phyloP scores from a whole-genome alignment of 805 yeast species.

The Lachancea fermentati region DNA sequence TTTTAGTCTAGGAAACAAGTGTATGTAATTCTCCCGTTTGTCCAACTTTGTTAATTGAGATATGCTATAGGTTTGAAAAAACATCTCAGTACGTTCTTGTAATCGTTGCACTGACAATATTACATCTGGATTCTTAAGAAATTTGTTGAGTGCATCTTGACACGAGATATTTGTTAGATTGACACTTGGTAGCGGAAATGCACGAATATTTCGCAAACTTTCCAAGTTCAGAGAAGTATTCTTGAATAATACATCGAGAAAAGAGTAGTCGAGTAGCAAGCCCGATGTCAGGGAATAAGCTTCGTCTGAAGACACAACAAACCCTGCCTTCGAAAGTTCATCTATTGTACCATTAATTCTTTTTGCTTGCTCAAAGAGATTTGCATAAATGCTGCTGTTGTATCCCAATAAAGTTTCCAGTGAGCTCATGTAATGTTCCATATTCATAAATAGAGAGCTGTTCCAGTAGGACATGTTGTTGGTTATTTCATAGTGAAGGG shows the following conservation, averaged over 20 bases:
- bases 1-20: too few relatives aligned
- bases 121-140: too few relatives aligned
- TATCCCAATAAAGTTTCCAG: constrained; percentile 6
- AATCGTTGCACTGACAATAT: too few relatives aligned
- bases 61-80: too few relatives aligned
- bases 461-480: constrained; percentile 9
- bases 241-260: constrained; percentile 10
- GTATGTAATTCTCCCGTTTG: too few relatives aligned
- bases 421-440: constrained; percentile 6
- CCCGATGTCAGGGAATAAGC: constrained; percentile 2
- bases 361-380: constrained; percentile 11
- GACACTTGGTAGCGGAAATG: neutral
- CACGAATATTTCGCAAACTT: neutral
- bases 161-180: neutral
- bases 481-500: neutral
- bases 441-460: constrained; percentile 2
- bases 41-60: too few relatives aligned
- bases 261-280: constrained; percentile 12
- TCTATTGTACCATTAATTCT: constrained; percentile 13
- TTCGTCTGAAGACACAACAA: constrained; percentile 6
- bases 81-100: too few relatives aligned
- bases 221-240: constrained; percentile 8
- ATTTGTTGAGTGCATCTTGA: neutral
- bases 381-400: constrained; percentile 10
- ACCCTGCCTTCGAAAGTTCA: constrained; percentile 10